Conservation (phyloP, 441 rosid species). For the Pelargonium australe region DNA sequence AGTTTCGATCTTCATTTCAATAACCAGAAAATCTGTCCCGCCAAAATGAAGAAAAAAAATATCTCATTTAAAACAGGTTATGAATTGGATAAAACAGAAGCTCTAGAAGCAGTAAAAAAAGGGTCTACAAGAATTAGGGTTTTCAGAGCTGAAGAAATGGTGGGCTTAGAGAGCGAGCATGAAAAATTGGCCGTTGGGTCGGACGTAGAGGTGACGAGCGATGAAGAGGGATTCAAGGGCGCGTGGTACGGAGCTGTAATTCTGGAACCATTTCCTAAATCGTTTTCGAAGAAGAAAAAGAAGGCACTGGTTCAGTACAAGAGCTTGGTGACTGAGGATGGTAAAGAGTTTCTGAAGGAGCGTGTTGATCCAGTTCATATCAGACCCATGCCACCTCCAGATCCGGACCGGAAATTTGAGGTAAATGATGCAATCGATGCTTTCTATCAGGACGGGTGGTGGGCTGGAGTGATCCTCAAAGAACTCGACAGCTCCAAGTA, state of each 20-base stretch:
- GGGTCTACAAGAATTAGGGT: neutral
- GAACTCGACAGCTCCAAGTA: conserved; percentile 23
- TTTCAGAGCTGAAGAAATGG: neutral
- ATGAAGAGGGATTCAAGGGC: conserved; percentile 24
- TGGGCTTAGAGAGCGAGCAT: neutral
- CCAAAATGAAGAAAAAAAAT: neutral
- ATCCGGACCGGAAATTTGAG: conserved; percentile 24
- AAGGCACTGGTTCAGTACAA: conserved; percentile 28
- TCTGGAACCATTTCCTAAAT: conserved; percentile 32
- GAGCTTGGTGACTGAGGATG: conserved; percentile 29
- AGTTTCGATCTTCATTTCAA: no score
- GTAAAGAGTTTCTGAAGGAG: conserved; percentile 24
- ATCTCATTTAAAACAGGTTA: no score
- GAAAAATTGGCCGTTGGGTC: conserved; percentile 18
- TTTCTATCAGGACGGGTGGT: conserved; percentile 37
- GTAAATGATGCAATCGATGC: conserved; percentile 37
- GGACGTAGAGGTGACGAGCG: conserved; percentile 31
- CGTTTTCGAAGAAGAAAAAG: conserved; percentile 39
- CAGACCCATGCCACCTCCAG: conserved; percentile 38
- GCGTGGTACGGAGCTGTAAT: conserved; percentile 35
- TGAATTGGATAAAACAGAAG: no score
- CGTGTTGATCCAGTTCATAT: conserved; percentile 24
- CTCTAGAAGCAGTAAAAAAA: neutral
- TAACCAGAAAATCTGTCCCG: neutral
- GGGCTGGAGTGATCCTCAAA: conserved; percentile 35